Conservation (phyloP, 75 land plant species). For the Cryptomeria japonica region DNA sequence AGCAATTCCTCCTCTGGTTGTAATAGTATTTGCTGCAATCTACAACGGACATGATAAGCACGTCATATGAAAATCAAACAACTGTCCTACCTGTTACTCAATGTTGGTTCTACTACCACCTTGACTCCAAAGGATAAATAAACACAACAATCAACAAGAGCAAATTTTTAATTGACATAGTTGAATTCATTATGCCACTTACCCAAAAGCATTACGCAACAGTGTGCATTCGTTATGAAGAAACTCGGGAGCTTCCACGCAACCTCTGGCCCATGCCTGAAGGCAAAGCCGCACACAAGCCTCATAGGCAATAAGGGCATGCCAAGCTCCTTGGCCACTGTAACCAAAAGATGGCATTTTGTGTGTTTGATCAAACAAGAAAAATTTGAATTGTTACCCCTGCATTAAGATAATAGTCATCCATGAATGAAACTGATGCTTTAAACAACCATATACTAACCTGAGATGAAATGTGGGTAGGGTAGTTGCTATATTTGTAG, state of each 20-base stretch:
- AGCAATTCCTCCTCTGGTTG: slow-evolving; percentile 87
- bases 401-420: background rate
- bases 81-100: background rate
- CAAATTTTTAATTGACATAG: background rate
- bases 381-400: background rate
- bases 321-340: slow-evolving; percentile 91
- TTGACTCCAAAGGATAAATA: background rate
- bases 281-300: slow-evolving; percentile 97
- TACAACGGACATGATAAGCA: slow-evolving; percentile 26
- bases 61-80: background rate
- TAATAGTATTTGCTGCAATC: slow-evolving; percentile 59
- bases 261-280: slow-evolving; percentile 88
- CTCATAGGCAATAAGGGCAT: slow-evolving; percentile 85
- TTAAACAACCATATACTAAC: slow-evolving; percentile 7
- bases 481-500: background rate
- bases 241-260: slow-evolving; percentile 87
- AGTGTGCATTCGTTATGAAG: slow-evolving; percentile 78
- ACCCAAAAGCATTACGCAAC: slow-evolving; percentile 82
- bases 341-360: slow-evolving; percentile 1
- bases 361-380: background rate
- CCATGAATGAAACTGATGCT: background rate
- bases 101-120: background rate
- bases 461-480: slow-evolving; percentile 14
- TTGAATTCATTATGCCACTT: background rate
- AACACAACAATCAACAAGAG: background rate